These are phyloP conservation scores for Clausena lansium DNA, from an alignment of 345 rosid species.

Conservation along the genomic window DNA sequence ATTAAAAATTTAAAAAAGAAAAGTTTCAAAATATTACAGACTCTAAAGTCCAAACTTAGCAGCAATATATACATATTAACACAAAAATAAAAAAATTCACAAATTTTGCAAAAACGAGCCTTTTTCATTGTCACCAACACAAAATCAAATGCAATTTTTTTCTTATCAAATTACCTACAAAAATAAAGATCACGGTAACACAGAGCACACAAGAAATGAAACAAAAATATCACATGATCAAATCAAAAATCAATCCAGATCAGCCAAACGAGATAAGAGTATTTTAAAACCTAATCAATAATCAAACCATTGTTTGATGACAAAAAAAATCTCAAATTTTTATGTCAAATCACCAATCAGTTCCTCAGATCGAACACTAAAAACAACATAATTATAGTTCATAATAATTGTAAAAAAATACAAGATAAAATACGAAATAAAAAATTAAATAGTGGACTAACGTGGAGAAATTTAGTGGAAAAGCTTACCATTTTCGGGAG, in stretches of 20 bases:
- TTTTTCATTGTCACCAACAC: not conserved
- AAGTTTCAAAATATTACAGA: too few species aligned
- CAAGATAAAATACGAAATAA: not conserved
- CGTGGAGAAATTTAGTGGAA: not conserved
- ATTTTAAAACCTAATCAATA: not conserved
- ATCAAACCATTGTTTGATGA: not conserved
- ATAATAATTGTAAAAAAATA: not conserved
- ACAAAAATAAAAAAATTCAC: not conserved
- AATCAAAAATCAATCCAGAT: not conserved
- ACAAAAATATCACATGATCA: not conserved
- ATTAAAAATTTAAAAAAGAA: not conserved
- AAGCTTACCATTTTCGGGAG: constrained; percentile 37
- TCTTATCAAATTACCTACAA: not conserved
- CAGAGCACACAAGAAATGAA: not conserved
- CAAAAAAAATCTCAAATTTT: not conserved
- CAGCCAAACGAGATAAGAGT: not conserved
- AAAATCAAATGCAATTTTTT: not conserved
- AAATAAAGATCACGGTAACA: not conserved
- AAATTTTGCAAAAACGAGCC: not conserved
- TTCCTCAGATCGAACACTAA: constrained; percentile 3
- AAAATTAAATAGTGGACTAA: not conserved
- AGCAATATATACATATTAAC: not conserved
- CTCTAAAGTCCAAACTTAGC: not conserved
- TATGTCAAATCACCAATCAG: not conserved
- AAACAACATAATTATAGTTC: not conserved